phyloP scores from a whole-genome alignment of 2,329 filamentous ascomycete species.

The Fusarium humuli region DNA sequence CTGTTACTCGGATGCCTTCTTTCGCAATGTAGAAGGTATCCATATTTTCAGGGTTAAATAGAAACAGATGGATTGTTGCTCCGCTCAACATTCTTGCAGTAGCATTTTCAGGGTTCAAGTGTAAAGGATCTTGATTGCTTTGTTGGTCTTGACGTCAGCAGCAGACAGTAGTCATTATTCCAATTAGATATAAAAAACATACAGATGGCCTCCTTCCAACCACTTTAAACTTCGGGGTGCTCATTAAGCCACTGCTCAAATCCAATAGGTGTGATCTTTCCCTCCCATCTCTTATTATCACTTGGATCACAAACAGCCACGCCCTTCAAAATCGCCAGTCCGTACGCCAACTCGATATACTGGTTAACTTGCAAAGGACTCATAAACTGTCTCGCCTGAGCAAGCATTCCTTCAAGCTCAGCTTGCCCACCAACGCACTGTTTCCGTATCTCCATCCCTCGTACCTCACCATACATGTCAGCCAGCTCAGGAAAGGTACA shows the following conservation, averaged over 20 bases:
- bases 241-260: not conserved
- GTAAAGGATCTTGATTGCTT: too few relatives aligned
- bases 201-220: too few relatives aligned
- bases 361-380: not conserved
- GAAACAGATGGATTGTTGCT: too few relatives aligned
- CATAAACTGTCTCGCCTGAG: not conserved
- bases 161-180: too few relatives aligned
- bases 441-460: not conserved
- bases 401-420: conserved; percentile 6
- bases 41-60: too few relatives aligned
- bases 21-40: too few relatives aligned
- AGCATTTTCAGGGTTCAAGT: too few relatives aligned
- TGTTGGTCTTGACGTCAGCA: too few relatives aligned
- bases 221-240: not conserved
- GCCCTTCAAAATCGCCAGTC: not conserved
- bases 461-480: not conserved
- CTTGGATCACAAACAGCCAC: not conserved
- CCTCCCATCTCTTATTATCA: conserved; percentile 3
- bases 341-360: conserved; percentile 15
- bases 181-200: too few relatives aligned
- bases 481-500: conserved; percentile 1
- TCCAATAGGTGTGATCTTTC: not conserved
- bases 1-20: too few relatives aligned
- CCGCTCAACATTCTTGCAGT: too few relatives aligned
- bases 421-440: not conserved